phyloP scores from a whole-genome alignment of 257 asterid species.

The Primulina tabacum region DNA sequence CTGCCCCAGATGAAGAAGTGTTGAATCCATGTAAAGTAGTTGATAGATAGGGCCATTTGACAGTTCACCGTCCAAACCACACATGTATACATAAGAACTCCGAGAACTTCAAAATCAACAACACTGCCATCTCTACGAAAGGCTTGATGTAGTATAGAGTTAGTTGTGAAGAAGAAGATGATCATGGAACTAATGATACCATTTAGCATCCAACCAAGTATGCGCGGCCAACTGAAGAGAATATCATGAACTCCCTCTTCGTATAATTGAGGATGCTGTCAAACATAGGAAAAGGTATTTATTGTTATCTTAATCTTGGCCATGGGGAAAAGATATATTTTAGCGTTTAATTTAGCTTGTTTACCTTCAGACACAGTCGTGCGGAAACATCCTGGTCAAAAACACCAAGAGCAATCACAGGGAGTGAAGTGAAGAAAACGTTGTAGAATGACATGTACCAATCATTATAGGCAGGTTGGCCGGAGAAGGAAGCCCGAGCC shows the following conservation, averaged over 20 bases:
- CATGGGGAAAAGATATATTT: neutral
- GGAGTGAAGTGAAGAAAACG: constrained; percentile 92
- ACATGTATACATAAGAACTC: constrained; percentile 80
- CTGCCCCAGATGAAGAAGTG: constrained; percentile 97
- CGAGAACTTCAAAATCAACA: constrained; percentile 65
- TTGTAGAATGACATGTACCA: constrained; percentile 94
- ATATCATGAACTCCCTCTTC: constrained; percentile 68
- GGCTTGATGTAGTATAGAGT: constrained; percentile 49
- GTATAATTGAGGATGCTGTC: constrained; percentile 72
- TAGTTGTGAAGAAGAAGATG: constrained; percentile 72
- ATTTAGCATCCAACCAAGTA: constrained; percentile 89
- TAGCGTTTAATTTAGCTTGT: neutral
- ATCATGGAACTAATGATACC: constrained; percentile 69
- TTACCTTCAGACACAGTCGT: constrained; percentile 74
- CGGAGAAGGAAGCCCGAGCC: constrained; percentile 91
- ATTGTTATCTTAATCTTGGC: neutral
- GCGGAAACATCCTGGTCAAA: constrained; percentile 94
- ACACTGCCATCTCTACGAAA: constrained; percentile 70
- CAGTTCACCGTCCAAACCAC: constrained; percentile 93
- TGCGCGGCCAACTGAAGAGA: constrained; percentile 85
- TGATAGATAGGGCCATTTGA: constrained; percentile 88
- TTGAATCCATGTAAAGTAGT: constrained; percentile 95
- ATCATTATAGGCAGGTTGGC: constrained; percentile 89
- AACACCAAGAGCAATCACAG: constrained; percentile 92
- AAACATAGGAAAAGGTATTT: neutral